Evolutionary conservation across 768 basidiomycete genomes (phyloP).

Genomic region (Boletus reticulatus): DNA sequence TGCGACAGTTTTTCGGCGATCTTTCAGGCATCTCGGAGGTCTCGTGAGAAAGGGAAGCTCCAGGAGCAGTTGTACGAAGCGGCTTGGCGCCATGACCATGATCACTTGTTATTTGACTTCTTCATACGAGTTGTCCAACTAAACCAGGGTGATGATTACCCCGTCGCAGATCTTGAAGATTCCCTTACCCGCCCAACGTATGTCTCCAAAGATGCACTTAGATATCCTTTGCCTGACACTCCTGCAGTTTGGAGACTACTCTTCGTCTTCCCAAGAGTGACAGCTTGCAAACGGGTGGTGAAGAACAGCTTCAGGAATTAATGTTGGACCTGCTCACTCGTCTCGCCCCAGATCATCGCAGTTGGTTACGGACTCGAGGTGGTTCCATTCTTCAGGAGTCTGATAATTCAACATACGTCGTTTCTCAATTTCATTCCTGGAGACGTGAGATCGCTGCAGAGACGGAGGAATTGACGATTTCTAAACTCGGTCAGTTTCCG

Average conservation of each 20-base stretch:
- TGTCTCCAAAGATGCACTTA: not conserved
- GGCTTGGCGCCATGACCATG: conserved; percentile 8
- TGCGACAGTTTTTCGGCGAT: conserved; percentile 9
- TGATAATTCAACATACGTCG: too few species aligned
- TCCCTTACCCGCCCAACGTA: conserved; percentile 2
- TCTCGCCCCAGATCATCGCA: not conserved
- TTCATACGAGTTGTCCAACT: conserved; percentile 2
- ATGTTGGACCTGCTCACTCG: too few species aligned
- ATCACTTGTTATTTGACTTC: conserved; percentile 9
- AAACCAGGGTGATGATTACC: not conserved
- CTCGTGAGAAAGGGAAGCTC: conserved; percentile 1
- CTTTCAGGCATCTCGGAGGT: conserved; percentile 9
- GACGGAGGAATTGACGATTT: not conserved
- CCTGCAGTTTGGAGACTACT: not conserved
- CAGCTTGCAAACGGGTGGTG: not conserved
- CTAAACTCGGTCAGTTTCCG: not conserved
- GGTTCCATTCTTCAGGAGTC: too few species aligned
- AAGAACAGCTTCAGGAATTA: fast-evolving
- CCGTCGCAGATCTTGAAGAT: not conserved
- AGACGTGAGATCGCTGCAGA: not conserved
- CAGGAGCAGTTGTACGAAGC: not conserved
- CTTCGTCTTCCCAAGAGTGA: not conserved
- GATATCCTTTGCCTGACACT: not conserved
- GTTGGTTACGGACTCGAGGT: not conserved
- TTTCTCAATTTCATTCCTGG: not conserved